Evolutionary conservation across 352 stramenopile genomes (phyloP).

Genomic region (Phytopythium vexans): DNA sequence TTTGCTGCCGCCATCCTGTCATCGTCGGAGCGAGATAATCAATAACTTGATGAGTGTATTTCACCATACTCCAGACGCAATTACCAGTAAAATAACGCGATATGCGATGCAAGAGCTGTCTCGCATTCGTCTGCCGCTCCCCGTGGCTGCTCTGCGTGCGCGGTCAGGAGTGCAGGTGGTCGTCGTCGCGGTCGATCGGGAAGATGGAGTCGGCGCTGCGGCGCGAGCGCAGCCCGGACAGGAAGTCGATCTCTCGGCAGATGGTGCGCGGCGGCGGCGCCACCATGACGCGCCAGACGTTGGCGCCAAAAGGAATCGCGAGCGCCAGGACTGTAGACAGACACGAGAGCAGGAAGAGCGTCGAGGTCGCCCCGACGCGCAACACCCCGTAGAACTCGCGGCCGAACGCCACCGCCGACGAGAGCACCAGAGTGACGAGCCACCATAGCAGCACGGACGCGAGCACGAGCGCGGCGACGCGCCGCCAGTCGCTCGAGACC

Average conservation of each 20-base stretch:
- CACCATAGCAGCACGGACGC: conserved; percentile 48
- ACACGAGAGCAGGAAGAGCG: conserved; percentile 28
- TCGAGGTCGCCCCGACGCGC: conserved; percentile 33
- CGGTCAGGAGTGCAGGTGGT: not conserved
- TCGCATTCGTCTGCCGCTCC: too few species aligned
- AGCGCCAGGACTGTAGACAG: conserved; percentile 33
- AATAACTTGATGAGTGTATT: not conserved
- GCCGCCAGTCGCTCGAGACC: conserved; percentile 23
- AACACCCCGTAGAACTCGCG: conserved; percentile 65
- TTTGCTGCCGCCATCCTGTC: too few species aligned
- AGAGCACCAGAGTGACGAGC: conserved; percentile 42
- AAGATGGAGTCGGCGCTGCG: conserved; percentile 35
- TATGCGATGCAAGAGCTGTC: too few species aligned
- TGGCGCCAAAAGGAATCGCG: conserved; percentile 23
- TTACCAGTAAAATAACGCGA: too few species aligned
- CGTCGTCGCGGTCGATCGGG: conserved; percentile 27
- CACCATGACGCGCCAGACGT: conserved; percentile 32
- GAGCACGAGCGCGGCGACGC: conserved; percentile 26
- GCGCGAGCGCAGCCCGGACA: conserved; percentile 12
- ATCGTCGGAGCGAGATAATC: too few species aligned
- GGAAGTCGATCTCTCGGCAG: conserved; percentile 44
- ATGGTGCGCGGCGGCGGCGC: conserved; percentile 39
- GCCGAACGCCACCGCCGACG: conserved; percentile 45
- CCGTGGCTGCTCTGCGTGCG: too few species aligned
- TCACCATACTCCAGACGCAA: too few species aligned